Evolutionary conservation across 1,284 basidiomycete species (phyloP), one percentile per base, ranked within the genome.

Genomic region (Naganishia albida): DNA sequence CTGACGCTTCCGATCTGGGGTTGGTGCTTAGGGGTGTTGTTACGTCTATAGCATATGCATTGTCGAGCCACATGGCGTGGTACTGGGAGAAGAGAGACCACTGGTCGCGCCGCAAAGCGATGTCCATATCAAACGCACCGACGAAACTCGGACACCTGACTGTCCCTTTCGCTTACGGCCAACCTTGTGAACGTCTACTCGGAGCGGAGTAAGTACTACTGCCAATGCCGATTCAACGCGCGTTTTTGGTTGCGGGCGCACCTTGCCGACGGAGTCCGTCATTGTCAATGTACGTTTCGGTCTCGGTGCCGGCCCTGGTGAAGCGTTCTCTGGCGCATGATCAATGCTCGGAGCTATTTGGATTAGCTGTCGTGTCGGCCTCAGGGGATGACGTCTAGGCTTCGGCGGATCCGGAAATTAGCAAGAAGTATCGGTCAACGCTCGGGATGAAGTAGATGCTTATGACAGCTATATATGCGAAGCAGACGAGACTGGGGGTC

Each of bases 1-100:
- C 82, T 97, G 70, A 91, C 91, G 39, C 80, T 95, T 67, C 92
- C 92, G 25, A 80, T 94, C 77, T 94, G 89, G 76, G 87, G 91
- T 80, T 95, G 91, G 91, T 77, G 80, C 1, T 67, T 81, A 15
- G 77, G 79, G 15, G 70, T 74, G 28, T 40, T 60, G 23, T 54
- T 55, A 70, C 50, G 56, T 63, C 10, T 57, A 50, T 53, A 63
- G 63, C 16, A 25, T 40, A 25, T 42, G 40, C 28, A 42, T 23
- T 34, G 10, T 34, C 34, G n/a, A n/a, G n/a, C n/a, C n/a, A n/a
- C n/a, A n/a, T 40, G 16, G 39, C 10, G 16, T 8, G 39, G 39
- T 40, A 40, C 39, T 8, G 10, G 39, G 39, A 40, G 39, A 8
- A 40, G 8, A 40, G 39, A 40, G 39, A 8, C 39, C 39, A n/a